A percentile compares a stretch with the other conserved stretches of the same genome.
Evolutionary conservation across 331 rosid genomes (phyloP).

Genomic region (Quercus phellos): DNA sequence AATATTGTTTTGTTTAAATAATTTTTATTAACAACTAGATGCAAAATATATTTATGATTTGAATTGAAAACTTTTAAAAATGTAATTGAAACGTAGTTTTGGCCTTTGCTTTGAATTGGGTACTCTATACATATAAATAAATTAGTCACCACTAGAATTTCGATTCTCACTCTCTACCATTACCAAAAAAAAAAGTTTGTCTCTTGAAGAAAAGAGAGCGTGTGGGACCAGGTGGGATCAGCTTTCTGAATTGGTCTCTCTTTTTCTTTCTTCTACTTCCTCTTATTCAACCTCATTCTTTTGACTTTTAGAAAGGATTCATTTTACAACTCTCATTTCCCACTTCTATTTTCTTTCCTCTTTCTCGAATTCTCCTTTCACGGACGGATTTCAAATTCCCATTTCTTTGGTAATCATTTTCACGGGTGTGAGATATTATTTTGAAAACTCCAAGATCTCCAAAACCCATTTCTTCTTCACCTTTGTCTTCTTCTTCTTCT

Average conservation of each 20-base stretch:
- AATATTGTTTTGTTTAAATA: no score
- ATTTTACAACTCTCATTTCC: slow-evolving; percentile 5
- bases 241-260: background rate
- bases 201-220: background rate
- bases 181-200: background rate
- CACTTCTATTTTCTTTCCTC: background rate
- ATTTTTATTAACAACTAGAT: no score
- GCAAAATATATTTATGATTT: no score
- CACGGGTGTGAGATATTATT: background rate
- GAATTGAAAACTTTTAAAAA: no score
- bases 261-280: background rate
- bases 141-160: background rate
- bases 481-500: background rate
- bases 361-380: background rate
- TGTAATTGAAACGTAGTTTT: no score
- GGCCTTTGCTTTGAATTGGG: background rate
- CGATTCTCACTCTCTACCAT: background rate
- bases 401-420: background rate
- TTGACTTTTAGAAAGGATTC: slow-evolving; percentile 20
- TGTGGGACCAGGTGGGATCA: background rate
- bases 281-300: slow-evolving; percentile 27
- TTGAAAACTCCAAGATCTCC: slow-evolving; percentile 1
- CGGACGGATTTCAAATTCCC: background rate
- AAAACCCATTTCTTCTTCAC: background rate
- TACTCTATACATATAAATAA: background rate